Evolutionary conservation across 768 basidiomycete species (phyloP), one percentile per base, ranked within the genome.

Genomic region (Tephrocybe sp.): DNA sequence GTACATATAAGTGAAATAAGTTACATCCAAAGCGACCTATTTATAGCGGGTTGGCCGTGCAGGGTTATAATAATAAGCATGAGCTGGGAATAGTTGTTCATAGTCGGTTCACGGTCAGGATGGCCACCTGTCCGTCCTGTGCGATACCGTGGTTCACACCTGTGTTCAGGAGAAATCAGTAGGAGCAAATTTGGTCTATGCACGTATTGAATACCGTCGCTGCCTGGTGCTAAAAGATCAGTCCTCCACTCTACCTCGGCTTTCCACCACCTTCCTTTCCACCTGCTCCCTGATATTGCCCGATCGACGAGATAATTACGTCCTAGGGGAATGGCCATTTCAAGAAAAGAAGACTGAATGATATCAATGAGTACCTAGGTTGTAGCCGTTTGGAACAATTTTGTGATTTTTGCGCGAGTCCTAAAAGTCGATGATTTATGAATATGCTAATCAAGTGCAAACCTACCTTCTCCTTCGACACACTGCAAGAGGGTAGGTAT

Each of bases 121-220:
- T 70, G n/a, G 92, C 91, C 15, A 91, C 78, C 23, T 78, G 78
- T 6, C 91, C 91, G 62, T 93, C 92, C 63, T 90, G 87, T 10
- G 79, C 71, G 38, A 94, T 93, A 45, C 78, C 85, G 63, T 92
- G 92, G 62, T 89, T 92, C 28, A 90, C 78, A 51, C 88, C 90
- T 90, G 58, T 3, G 37, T 15, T 36, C 15, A 12, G 34, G n/a
- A n/a, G n/a, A n/a, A n/a, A 36, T 36, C 5, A n/a, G 34, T 8
- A 17, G 17, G 34, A 36, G 4, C 14, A 17, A 36, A n/a, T n/a
- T n/a, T n/a, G n/a, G n/a, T n/a, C n/a, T n/a, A n/a, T n/a, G n/a
- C n/a, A n/a, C n/a, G 8, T 5, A 36, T 9, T 4, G 34, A 17
- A 30, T 32, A 88, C 90, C 89, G 66, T 81, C 71, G 47, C 69